Evolutionary conservation across 208 protist species (phyloP).

Genomic region (Acanthamoeba healyi): DNA sequence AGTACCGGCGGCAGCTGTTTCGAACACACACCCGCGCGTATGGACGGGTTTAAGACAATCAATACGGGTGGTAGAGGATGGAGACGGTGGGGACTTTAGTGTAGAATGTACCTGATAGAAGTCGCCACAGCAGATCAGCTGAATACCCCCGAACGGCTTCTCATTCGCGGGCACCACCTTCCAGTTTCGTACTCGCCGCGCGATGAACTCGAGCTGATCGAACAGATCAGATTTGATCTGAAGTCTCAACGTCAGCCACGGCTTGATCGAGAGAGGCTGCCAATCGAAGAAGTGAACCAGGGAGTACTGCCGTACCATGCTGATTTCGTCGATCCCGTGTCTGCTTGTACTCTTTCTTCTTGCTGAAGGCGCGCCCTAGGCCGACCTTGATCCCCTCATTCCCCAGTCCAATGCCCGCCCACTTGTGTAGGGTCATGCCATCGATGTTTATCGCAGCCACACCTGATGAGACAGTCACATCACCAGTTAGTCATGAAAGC

Average conservation of each 20-base stretch:
- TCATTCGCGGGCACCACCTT: not conserved
- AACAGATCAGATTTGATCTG: slow-evolving; percentile 70
- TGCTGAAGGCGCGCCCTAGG: not conserved
- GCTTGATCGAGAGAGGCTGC: too few relatives aligned
- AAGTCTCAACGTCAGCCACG: slow-evolving; percentile 2
- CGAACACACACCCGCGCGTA: too few relatives aligned
- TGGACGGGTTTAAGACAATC: too few relatives aligned
- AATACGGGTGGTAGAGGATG: too few relatives aligned
- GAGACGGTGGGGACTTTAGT: too few relatives aligned
- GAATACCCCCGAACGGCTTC: slow-evolving; percentile 80
- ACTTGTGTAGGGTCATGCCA: slow-evolving; percentile 83
- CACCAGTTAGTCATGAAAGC: too few relatives aligned
- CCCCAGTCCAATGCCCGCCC: slow-evolving; percentile 80
- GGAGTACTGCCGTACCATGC: slow-evolving; percentile 78
- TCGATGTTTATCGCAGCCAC: slow-evolving; percentile 83
- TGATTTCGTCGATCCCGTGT: slow-evolving; percentile 85
- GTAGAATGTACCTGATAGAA: slow-evolving; percentile 79
- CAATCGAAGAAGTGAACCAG: too few relatives aligned
- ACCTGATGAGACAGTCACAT: too few relatives aligned
- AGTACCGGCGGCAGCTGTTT: too few relatives aligned
- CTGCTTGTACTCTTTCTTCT: slow-evolving; percentile 50
- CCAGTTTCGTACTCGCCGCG: slow-evolving; percentile 28
- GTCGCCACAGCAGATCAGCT: slow-evolving; percentile 82
- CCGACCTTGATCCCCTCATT: not conserved
- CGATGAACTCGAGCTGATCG: slow-evolving; percentile 74